Conservation (phyloP, 2,329 filamentous ascomycete species). For the Aspergillus quadrilineatus region DNA sequence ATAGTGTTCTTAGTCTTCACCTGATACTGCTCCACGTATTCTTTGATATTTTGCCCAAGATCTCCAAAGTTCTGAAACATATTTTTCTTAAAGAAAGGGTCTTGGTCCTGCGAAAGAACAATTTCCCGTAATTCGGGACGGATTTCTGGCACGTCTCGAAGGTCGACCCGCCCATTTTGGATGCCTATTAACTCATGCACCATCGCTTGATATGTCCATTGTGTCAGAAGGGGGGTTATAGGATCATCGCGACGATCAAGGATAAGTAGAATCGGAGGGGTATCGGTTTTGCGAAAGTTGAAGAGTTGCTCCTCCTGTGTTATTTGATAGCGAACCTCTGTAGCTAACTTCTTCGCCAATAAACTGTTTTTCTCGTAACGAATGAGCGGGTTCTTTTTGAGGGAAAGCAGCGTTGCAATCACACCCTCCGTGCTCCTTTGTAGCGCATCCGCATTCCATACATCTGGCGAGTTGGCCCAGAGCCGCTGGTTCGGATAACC, state of each 20-base stretch:
- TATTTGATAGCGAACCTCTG: conserved; percentile 87
- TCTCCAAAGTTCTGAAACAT: conserved; percentile 99
- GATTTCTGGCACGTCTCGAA: conserved; percentile 79
- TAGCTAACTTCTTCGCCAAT: conserved; percentile 87
- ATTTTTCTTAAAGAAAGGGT: conserved; percentile 98
- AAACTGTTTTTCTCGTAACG: conserved; percentile 89
- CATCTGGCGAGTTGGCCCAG: conserved; percentile 78
- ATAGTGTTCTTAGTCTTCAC: conserved; percentile 95
- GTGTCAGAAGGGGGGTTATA: conserved; percentile 87
- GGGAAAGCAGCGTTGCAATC: conserved; percentile 75
- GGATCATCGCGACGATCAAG: conserved; percentile 92
- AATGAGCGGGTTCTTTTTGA: conserved; percentile 97
- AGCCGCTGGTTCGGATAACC: conserved; percentile 70
- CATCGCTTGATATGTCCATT: conserved; percentile 99
- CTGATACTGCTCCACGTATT: conserved; percentile 98
- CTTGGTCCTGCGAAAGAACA: conserved; percentile 92
- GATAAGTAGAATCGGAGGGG: conserved; percentile 85
- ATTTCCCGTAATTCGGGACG: conserved; percentile 88
- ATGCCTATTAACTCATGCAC: conserved; percentile 95
- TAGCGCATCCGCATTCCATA: conserved; percentile 87
- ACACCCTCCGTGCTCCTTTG: conserved; percentile 85
- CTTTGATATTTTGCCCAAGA: conserved; percentile 92
- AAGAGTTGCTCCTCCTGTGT: conserved; percentile 96
- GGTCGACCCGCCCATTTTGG: conserved; percentile 87
- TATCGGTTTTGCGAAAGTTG: conserved; percentile 93